phyloP scores from a whole-genome alignment of 768 basidiomycete genomes.

The Kwoniella mangroviensis region DNA sequence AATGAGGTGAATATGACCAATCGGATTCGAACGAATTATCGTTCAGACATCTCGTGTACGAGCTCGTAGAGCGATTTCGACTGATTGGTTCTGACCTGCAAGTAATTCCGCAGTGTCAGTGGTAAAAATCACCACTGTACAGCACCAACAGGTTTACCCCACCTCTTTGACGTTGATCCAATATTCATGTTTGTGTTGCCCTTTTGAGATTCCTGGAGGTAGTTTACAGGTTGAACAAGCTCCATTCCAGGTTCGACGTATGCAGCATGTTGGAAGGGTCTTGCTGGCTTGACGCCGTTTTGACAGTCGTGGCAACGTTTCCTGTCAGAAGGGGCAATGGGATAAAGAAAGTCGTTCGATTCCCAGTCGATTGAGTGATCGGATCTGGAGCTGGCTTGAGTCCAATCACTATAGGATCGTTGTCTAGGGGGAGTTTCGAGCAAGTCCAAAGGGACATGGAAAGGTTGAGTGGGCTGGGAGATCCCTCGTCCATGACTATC shows the following conservation, averaged over 20 bases:
- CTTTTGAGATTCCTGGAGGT: constrained; percentile 2
- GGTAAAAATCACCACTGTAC: constrained; percentile 22
- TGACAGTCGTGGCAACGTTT: constrained; percentile 11
- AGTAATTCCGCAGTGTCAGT: constrained; percentile 4
- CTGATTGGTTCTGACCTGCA: neutral
- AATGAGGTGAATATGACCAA: constrained; percentile 9
- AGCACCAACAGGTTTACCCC: constrained; percentile 22
- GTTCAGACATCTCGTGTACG: constrained; percentile 5
- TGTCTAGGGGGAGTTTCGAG: constrained; percentile 10
- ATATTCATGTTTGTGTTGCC: neutral
- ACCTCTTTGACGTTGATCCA: constrained; percentile 18
- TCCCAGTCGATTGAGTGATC: constrained; percentile 15
- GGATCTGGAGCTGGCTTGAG: constrained; percentile 1
- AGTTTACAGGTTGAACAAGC: constrained; percentile 16
- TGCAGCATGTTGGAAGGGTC: neutral
- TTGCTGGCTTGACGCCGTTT: neutral
- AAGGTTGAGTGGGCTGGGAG: constrained; percentile 7
- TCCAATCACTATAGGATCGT: constrained; percentile 18
- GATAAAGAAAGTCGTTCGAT: constrained; percentile 12
- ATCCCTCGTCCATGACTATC: constrained; percentile 9
- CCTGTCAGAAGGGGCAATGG: neutral
- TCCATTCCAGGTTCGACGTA: constrained; percentile 31
- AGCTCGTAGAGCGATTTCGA: neutral
- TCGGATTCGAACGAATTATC: constrained; percentile 9
- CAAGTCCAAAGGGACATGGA: constrained; percentile 11